Base-by-base conservation (phyloP, 768 basidiomycete genomes). In the Guyanaporus albipodus region DNA sequence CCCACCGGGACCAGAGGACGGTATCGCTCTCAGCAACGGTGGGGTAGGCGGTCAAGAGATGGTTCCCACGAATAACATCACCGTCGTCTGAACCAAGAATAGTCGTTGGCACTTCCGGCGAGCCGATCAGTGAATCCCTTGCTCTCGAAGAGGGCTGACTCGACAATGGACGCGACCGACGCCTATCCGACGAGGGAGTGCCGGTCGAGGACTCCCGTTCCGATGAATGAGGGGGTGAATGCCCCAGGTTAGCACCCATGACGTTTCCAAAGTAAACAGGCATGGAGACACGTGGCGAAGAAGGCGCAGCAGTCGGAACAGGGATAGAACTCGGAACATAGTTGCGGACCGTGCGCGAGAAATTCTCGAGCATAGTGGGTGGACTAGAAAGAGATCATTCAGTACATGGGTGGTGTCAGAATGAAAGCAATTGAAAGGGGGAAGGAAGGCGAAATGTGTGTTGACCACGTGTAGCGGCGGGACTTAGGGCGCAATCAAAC, bases 251-350 rank as follows among this genome's bases (percentile, higher is more conserved):
- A 8, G 61, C 34, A 19, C 54, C 54, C 52, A 73, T 66, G 53
- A 74, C 75, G 33, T 58, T 71, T 14, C 76, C 77, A 41, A 73
- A 75, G 0, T 72, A 74, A 23, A 76, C 57, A 0, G 76, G 78
- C 11, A 70, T 66, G 5, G 78, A 78, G 21, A 79, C 71, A 12
- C 71, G 69, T 1, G 76, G 74, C 0, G 76, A 74, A 15, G 77
- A 71, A 14, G 78, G 75, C 1, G 68, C 63, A 2, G 76, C 71
- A 2, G 68, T 61, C 1, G 78, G 72, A 23, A 79, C 72, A 12
- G 75, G 67, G 41, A 79, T 75, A 8, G 75, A 73, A 15, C 73
- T 68, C 4, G 78, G 80, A 8, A 79, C 74, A 44, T 81, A 81
- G 50, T 67, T 72, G 37, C 78, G 75, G 22, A 82, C 66, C 9